phyloP scores from a whole-genome alignment of 1,284 basidiomycete genomes.

The Rhizopogon hawkerae region DNA sequence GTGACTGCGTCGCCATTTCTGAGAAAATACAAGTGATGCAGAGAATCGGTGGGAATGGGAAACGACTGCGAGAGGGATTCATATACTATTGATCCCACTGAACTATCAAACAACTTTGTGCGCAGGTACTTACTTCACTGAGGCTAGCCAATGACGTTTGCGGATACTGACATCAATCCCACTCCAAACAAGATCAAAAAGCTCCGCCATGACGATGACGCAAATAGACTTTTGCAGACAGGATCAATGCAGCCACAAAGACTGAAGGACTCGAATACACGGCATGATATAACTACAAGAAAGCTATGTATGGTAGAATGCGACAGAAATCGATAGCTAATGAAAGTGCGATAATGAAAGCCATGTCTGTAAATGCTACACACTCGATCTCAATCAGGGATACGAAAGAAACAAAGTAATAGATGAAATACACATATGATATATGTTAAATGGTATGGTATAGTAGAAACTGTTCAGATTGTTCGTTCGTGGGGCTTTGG shows the following conservation, averaged over 20 bases:
- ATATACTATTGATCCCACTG: not conserved
- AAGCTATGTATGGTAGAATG: conserved; percentile 19
- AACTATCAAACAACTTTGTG: not conserved
- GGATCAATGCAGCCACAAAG: too few relatives aligned
- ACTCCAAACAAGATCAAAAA: too few relatives aligned
- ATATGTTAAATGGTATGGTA: conserved; percentile 28
- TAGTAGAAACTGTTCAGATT: conserved; percentile 21
- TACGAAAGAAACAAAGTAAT: conserved; percentile 20
- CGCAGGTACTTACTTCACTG: not conserved
- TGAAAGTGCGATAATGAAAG: conserved; percentile 8
- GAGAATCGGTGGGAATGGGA: not conserved
- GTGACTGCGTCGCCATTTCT: conserved; percentile 13
- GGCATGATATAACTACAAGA: conserved; percentile 22
- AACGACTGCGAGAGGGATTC: too few relatives aligned
- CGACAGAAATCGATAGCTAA: conserved; percentile 9
- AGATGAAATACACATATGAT: conserved; percentile 21
- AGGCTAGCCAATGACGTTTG: not conserved
- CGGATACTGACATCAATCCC: too few relatives aligned
- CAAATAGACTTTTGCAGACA: too few relatives aligned
- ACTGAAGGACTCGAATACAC: not conserved
- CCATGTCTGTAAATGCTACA: conserved; percentile 27
- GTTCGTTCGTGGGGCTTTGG: conserved; percentile 18
- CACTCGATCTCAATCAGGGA: conserved; percentile 24
- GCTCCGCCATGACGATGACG: too few relatives aligned
- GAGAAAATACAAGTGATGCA: not conserved